Conservation (phyloP, 163 green algal species). For the Chlorella variabilis region DNA sequence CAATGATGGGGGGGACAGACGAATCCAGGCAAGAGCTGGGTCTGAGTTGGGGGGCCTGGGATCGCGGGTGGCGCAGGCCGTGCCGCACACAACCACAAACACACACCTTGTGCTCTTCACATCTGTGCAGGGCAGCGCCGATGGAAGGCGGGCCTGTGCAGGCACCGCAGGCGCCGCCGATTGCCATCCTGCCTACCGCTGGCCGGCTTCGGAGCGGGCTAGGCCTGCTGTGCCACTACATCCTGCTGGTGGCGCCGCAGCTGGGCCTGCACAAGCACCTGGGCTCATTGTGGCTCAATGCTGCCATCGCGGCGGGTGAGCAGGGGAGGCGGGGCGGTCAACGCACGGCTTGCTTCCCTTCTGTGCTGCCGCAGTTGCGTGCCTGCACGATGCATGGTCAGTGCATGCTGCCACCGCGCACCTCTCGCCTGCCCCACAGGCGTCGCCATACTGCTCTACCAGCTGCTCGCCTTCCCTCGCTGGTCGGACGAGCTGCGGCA, state of each 20-base stretch:
- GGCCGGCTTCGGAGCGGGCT: neutral
- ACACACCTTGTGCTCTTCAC: too few species aligned
- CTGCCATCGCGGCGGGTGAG: neutral
- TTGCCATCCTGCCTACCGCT: neutral
- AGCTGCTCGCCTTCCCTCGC: constrained; percentile 59
- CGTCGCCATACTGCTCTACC: constrained; percentile 13
- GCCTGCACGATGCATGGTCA: too few species aligned
- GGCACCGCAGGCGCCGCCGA: too few species aligned
- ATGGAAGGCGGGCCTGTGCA: too few species aligned
- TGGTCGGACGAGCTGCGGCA: constrained; percentile 66
- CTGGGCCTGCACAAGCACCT: constrained; percentile 28
- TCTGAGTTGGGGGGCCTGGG: too few species aligned
- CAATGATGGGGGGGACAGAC: too few species aligned
- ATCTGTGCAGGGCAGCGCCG: too few species aligned
- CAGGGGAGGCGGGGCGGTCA: neutral
- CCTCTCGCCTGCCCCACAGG: neutral
- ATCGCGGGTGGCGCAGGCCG: too few species aligned
- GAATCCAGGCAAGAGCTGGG: too few species aligned
- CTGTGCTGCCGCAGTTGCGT: too few species aligned
- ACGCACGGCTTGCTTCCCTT: too few species aligned
- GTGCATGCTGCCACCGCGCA: neutral
- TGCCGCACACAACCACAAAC: too few species aligned
- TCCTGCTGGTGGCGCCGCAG: constrained; percentile 30
- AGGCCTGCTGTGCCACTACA: neutral
- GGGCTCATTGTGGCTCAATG: constrained; percentile 20